Conservation (phyloP, 345 rosid genomes). For the Salix dunnii region DNA sequence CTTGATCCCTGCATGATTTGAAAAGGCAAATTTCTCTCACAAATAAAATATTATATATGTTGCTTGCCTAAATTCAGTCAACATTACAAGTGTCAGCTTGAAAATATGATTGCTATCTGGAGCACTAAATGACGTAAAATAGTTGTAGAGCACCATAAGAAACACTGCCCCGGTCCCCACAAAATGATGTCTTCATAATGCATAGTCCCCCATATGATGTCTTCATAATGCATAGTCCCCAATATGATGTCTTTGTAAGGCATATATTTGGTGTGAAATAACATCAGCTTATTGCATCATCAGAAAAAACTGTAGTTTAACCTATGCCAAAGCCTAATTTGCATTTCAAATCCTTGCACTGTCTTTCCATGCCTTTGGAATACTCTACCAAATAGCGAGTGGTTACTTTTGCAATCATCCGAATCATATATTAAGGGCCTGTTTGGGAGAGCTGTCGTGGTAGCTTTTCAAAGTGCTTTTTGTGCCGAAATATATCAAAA, state of each 20-base stretch:
- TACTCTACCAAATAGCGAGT: background rate
- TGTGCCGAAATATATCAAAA: too few species aligned
- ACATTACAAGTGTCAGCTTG: background rate
- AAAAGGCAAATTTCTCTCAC: too few species aligned
- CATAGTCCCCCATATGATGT: background rate
- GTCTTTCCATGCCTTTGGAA: background rate
- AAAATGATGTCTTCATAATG: background rate
- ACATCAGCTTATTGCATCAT: background rate
- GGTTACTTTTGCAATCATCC: background rate
- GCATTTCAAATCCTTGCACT: background rate
- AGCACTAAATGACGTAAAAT: background rate
- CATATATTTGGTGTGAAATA: background rate
- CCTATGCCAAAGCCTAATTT: background rate
- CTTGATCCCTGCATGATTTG: slow-evolving; percentile 61
- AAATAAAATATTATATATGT: too few species aligned
- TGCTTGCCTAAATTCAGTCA: too few species aligned
- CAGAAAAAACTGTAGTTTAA: background rate
- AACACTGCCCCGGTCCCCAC: background rate
- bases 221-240: background rate
- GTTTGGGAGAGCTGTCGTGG: too few species aligned
- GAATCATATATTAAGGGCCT: background rate
- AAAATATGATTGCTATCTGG: background rate
- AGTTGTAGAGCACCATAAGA: background rate
- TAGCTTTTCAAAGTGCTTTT: too few species aligned
- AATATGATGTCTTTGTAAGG: background rate